Percentiles rank a stretch among this genome's conserved stretches.
These are phyloP conservation scores for Friedmanniomyces simplex DNA, from an alignment of 495 filamentous ascomycete species.

Conservation along the genomic window DNA sequence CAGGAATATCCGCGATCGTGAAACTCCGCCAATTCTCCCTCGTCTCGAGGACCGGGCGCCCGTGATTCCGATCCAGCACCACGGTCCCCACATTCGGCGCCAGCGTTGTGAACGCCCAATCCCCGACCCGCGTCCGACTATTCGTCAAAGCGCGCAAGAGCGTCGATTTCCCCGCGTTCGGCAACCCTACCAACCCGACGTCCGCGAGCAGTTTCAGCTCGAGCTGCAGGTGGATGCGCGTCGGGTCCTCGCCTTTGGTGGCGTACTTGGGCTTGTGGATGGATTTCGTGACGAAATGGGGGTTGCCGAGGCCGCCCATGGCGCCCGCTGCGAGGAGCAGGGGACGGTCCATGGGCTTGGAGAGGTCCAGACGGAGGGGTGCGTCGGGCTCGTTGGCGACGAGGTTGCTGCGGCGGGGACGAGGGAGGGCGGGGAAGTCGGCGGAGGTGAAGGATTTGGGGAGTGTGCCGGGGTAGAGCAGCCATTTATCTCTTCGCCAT, in stretches of 20 bases:
- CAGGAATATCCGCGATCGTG: slow-evolving; percentile 93
- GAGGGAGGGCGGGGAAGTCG: slow-evolving; percentile 48
- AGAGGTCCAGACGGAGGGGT: slow-evolving; percentile 74
- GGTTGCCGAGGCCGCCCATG: slow-evolving; percentile 83
- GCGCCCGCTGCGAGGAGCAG: slow-evolving; percentile 86
- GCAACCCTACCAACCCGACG: slow-evolving; percentile 85
- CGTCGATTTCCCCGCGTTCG: slow-evolving; percentile 94
- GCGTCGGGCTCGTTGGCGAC: slow-evolving; percentile 52
- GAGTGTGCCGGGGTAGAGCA: slow-evolving; percentile 60
- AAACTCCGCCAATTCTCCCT: slow-evolving; percentile 43
- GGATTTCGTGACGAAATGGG: slow-evolving; percentile 69
- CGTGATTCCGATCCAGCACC: slow-evolving; percentile 71
- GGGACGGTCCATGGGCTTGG: slow-evolving; percentile 65
- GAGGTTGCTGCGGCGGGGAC: slow-evolving; percentile 46
- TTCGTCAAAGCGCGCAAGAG: slow-evolving; percentile 76
- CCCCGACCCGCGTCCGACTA: slow-evolving; percentile 76
- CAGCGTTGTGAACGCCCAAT: slow-evolving; percentile 95
- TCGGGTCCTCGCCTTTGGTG: slow-evolving; percentile 69
- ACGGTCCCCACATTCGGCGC: slow-evolving; percentile 92
- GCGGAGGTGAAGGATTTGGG: slow-evolving; percentile 53
- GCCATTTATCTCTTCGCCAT: slow-evolving; percentile 56
- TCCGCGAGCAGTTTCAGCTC: slow-evolving; percentile 93
- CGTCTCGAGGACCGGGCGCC: slow-evolving; percentile 41
- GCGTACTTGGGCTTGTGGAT: slow-evolving; percentile 71
- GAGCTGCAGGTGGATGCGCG: slow-evolving; percentile 69